phyloP scores from a whole-genome alignment of 768 basidiomycete species.

The Lactarius evosmus region DNA sequence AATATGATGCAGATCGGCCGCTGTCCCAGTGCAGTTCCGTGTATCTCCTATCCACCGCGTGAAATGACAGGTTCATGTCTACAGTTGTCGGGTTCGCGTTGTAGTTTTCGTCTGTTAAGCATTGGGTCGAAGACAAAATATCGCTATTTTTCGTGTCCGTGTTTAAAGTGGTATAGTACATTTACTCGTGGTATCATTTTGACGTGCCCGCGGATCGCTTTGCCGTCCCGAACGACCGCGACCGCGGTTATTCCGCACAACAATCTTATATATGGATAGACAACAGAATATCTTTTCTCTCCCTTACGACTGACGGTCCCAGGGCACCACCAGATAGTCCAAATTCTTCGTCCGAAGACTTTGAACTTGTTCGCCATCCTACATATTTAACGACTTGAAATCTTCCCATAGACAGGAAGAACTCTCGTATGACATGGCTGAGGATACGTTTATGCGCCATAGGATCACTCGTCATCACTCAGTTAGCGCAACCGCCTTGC shows the following conservation, averaged over 20 bases:
- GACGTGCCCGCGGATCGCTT: not conserved
- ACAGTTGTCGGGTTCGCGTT: not conserved
- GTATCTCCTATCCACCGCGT: conserved; percentile 2
- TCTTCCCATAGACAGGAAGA: conserved; percentile 38
- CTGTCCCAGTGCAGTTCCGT: conserved; percentile 6
- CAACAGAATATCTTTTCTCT: not conserved
- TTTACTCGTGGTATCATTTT: no score
- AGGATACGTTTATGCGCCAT: conserved; percentile 46
- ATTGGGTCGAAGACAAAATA: not conserved
- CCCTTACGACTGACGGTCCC: conserved; percentile 8
- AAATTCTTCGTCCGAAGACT: conserved; percentile 58
- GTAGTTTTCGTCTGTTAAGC: not conserved
- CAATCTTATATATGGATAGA: not conserved
- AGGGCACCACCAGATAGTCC: conserved; percentile 45
- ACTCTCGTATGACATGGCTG: conserved; percentile 50
- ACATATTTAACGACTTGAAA: conserved; percentile 33
- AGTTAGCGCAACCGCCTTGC: conserved; percentile 28
- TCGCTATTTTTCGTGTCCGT: no score
- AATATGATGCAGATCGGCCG: conserved; percentile 13
- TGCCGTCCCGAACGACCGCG: not conserved
- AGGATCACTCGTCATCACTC: conserved; percentile 40
- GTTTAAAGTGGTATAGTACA: no score
- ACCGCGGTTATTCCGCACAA: not conserved
- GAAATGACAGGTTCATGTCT: not conserved
- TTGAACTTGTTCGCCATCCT: conserved; percentile 68